phyloP scores from a whole-genome alignment of 1,284 basidiomycete genomes.

The Boletus holoroseus region DNA sequence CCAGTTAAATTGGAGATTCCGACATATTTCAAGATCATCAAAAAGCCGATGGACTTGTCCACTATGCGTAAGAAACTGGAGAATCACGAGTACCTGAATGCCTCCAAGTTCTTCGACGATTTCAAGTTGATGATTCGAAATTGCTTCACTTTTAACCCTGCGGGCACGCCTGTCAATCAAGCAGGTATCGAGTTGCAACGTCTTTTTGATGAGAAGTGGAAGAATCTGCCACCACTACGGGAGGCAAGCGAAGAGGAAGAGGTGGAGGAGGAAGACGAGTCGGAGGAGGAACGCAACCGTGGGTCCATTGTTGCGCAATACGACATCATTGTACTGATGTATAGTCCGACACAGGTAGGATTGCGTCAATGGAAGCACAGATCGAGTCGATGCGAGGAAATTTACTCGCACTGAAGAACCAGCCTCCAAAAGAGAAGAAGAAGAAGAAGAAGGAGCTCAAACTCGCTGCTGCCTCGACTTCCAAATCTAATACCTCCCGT shows the following conservation, averaged over 20 bases:
- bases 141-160: constrained; percentile 89
- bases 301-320: constrained; percentile 27
- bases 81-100: constrained; percentile 66
- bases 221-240: constrained; percentile 62
- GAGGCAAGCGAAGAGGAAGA: constrained; percentile 50
- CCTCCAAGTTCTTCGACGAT: constrained; percentile 81
- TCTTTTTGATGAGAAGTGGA: constrained; percentile 91
- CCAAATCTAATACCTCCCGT: constrained; percentile 49
- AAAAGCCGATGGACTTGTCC: constrained; percentile 92
- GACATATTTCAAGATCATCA: constrained; percentile 81
- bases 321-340: constrained; percentile 11
- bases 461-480: constrained; percentile 54
- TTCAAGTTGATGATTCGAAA: constrained; percentile 94
- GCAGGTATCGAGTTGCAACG: constrained; percentile 78
- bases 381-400: constrained; percentile 67
- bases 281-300: constrained; percentile 55
- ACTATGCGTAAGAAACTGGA: constrained; percentile 85
- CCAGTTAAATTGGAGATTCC: constrained; percentile 78
- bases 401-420: constrained; percentile 55
- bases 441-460: constrained; percentile 60
- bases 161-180: constrained; percentile 79
- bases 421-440: constrained; percentile 51
- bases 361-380: constrained; percentile 67
- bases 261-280: constrained; percentile 46
- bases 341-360: constrained; percentile 45